phyloP scores from a whole-genome alignment of 2,329 filamentous ascomycete genomes.

The Aureobasidium sp. region DNA sequence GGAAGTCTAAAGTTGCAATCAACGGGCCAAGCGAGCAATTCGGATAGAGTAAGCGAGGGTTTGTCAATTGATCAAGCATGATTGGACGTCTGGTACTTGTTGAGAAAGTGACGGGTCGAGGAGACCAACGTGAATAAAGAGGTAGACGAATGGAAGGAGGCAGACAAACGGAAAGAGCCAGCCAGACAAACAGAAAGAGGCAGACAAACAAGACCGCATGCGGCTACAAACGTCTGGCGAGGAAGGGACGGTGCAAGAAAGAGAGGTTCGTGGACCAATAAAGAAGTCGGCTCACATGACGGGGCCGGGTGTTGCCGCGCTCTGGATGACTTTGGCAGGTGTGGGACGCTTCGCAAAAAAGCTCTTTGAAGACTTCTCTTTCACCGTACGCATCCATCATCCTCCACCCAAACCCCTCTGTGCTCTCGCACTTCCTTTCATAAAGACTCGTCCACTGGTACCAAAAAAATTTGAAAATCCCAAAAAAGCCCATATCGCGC shows the following conservation, averaged over 20 bases:
- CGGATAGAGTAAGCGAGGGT: not conserved
- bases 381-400: conserved; percentile 11
- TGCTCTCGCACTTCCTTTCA: conserved; percentile 20
- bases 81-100: not conserved
- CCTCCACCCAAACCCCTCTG: conserved; percentile 17
- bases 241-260: not conserved
- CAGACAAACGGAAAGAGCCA: no score
- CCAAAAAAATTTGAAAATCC: conserved; percentile 33
- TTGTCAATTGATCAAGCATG: not conserved
- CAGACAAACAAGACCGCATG: conserved; percentile 2
- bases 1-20: not conserved
- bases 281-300: conserved; percentile 12
- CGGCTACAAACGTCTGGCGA: not conserved
- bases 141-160: not conserved
- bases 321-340: not conserved
- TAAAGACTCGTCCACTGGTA: conserved; percentile 22
- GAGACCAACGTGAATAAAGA: not conserved
- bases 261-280: not conserved
- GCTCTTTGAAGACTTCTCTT: conserved; percentile 8
- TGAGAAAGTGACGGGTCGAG: not conserved
- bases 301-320: not conserved
- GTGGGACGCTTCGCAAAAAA: not conserved
- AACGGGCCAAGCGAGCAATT: not conserved
- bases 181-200: no score
- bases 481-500: conserved; percentile 25